Evolutionary conservation across 139 green algal genomes (phyloP).

Genomic region (Chlorella sp.): DNA sequence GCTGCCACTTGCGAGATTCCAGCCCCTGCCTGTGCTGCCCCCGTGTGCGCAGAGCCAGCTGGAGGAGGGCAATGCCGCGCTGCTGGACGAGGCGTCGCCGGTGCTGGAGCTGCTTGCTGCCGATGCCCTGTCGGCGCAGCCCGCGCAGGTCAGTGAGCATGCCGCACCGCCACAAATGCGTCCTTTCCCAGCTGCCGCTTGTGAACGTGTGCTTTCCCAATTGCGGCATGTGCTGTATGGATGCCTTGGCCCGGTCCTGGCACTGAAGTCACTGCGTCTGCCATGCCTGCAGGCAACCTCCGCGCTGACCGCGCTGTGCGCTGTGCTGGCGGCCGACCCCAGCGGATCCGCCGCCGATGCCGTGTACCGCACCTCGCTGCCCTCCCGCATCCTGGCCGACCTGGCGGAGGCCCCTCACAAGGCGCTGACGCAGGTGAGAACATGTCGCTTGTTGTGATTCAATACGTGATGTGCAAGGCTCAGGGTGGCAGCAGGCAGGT

Average conservation of each 20-base stretch:
- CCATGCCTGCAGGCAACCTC: slow-evolving; percentile 48
- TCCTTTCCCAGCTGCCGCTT: too few species aligned
- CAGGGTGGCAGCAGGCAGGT: too few species aligned
- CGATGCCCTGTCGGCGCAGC: slow-evolving; percentile 49
- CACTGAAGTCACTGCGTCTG: too few species aligned
- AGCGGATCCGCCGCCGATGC: slow-evolving; percentile 38
- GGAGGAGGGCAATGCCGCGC: slow-evolving; percentile 42
- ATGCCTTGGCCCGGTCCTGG: too few species aligned
- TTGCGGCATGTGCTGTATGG: too few species aligned
- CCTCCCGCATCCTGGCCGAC: slow-evolving; percentile 59
- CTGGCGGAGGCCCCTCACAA: slow-evolving; percentile 30
- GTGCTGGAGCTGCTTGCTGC: slow-evolving; percentile 53
- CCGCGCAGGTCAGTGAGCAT: slow-evolving; percentile 17
- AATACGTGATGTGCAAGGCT: neutral
- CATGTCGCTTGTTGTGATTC: neutral
- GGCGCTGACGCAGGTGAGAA: slow-evolving; percentile 31
- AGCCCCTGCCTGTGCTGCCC: too few species aligned
- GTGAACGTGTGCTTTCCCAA: too few species aligned
- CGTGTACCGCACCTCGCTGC: slow-evolving; percentile 53
- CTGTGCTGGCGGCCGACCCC: slow-evolving; percentile 55
- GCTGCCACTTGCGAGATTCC: too few species aligned
- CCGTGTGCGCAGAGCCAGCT: slow-evolving; percentile 29
- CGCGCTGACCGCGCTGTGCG: slow-evolving; percentile 68
- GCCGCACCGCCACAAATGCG: too few species aligned
- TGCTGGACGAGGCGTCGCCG: slow-evolving; percentile 16